Base-by-base conservation (phyloP, 2,329 filamentous ascomycete species). In the Malbranchea cinnamomea region DNA sequence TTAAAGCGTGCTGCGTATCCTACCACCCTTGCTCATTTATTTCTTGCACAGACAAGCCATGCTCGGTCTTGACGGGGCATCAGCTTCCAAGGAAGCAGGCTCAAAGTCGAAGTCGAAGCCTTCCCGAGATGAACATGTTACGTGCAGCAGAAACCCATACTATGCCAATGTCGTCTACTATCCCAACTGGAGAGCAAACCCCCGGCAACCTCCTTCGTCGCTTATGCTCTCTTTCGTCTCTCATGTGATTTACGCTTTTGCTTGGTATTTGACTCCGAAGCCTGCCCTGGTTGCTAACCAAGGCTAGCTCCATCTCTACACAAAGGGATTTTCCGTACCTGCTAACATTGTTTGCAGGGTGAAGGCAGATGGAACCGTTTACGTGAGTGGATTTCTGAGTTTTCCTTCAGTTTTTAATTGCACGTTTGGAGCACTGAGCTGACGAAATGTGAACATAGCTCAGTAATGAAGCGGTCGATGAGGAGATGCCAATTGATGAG, bases 221-320 rank as follows among this genome's bases (percentile, higher is more conserved):
- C 59, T 87, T 46, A 79, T 80, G 49, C 72, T 82, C 50, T 71
- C 71, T 40, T 80, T 77, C 45, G 74, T 87, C 44, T 84, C 77
- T 41, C 77, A 83, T 47, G 72, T 85, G 15, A 85, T 84, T 54
- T 87, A 87, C 49, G 78, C 80, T 8, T 85, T 81, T 66, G 79
- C 79, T 35, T 67, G 61, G 65, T 68, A 53, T 43, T n/a, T n/a
- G n/a, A n/a, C n/a, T n/a, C n/a, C n/a, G 33, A 25, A 16, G 6
- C 2, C 22, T 22, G 12, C 12, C 19, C 20, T 8, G 22, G 8
- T 15, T 9, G 9, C 22, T 6, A 15, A 19, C 23, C 10, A 13
- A 26, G 12, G 3, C 11, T 26, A 23, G 13, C 22, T 24, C 4
- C 10, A 28, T 10, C 26, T 22, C 23, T 15, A 14, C n/a, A 16